Conservation (phyloP, 768 basidiomycete genomes). For the Auriscalpium vulgare region DNA sequence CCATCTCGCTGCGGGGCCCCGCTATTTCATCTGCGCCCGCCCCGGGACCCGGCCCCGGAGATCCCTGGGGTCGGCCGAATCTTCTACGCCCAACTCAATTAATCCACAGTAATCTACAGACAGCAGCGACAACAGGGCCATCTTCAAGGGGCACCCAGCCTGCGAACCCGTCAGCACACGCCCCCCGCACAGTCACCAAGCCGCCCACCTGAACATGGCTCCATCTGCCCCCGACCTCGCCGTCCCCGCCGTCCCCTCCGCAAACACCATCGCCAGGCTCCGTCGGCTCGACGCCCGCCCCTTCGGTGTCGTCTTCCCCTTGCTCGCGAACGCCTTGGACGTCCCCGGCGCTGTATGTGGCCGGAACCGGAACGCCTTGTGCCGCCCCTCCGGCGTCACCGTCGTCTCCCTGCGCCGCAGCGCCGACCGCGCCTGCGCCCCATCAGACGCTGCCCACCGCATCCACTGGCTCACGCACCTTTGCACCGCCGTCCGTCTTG, state of each 20-base stretch:
- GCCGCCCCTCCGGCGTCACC: conserved; percentile 36
- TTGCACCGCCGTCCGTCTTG: neutral
- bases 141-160: too few species aligned
- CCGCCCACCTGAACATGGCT: too few species aligned
- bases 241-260: conserved; percentile 10
- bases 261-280: conserved; percentile 10
- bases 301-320: conserved; percentile 1
- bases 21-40: too few species aligned
- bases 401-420: conserved; percentile 41
- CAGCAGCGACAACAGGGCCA: too few species aligned
- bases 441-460: too few species aligned
- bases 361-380: conserved; percentile 22
- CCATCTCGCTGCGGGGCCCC: too few species aligned
- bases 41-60: too few species aligned
- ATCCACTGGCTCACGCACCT: neutral
- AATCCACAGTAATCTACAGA: too few species aligned
- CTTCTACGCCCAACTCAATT: too few species aligned
- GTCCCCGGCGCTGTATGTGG: conserved; percentile 2
- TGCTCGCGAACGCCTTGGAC: neutral
- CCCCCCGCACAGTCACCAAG: too few species aligned
- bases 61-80: too few species aligned
- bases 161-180: too few species aligned
- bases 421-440: conserved; percentile 23
- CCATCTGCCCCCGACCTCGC: conserved; percentile 1
- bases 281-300: conserved; percentile 13